Evolutionary conservation across 257 asterid genomes (phyloP), one percentile per base, ranked within the genome.

Genomic region (Scutellaria galericulata): DNA sequence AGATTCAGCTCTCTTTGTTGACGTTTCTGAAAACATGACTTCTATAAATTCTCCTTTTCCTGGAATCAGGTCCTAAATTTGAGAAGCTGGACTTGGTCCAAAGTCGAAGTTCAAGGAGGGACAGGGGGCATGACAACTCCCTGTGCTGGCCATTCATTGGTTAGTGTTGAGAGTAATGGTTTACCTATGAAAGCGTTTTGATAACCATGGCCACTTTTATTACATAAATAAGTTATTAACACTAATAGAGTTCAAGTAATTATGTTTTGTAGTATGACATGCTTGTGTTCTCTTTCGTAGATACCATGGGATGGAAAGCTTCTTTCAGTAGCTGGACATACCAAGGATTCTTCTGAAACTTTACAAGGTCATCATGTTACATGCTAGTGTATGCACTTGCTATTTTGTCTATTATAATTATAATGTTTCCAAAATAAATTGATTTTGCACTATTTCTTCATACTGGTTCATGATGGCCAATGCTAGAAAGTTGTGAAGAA

Each of bases 231-330:
- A 20, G 54, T 44, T 53, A 63, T 62, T 39, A 61, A 60, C 63
- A 44, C 44, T 45, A 56, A 73, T 54, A 37, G 54, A 60, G 7
- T 55, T 55, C 7, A 14, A 59, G 18, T 65, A 44, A 40, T 50
- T 18, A 59, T 71, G 45, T 59, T 74, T 22, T 72, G 40, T 61
- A 48, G 68, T 73, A 58, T 81, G 55, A 72, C 56, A 47, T 62
- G 58, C 66, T 66, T 79, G 66, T 71, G 68, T 45, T 65, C 42
- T 70, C 70, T 74, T 80, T 71, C 18, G 12, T 71, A 95, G 99
- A 88, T 91, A 77, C 89, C 98, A 12, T 90, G 98, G 97, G 92
- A 83, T 44, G 97, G 97, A 80, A 87, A 89, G 88, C 95, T 95
- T 85, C 91, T 95, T 82, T 88, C 96, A 51, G 82, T 91, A 68